Evolutionary conservation across 331 rosid genomes (phyloP).

Genomic region (Arachis monticola): DNA sequence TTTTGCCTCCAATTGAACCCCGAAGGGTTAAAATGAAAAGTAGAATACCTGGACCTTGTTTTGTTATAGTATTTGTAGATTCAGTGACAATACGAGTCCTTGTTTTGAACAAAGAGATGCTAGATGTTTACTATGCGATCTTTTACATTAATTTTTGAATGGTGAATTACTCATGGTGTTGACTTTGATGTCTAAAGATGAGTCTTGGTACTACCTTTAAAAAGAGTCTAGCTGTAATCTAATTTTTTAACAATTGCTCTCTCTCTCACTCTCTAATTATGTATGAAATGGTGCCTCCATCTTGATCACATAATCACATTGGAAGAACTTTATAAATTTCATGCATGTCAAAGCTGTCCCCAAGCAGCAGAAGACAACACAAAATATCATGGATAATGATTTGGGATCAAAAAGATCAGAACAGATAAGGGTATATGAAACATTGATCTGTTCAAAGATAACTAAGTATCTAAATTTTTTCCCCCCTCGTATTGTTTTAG

Average conservation of each 20-base stretch:
- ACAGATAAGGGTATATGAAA: no score
- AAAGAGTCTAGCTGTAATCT: not conserved
- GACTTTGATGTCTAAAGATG: constrained; percentile 13
- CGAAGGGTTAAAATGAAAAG: constrained; percentile 12
- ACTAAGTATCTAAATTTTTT: no score
- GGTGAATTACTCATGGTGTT: constrained; percentile 7
- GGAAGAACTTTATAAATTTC: not conserved
- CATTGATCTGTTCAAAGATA: no score
- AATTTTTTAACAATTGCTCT: no score
- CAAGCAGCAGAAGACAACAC: not conserved
- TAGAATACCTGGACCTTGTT: constrained; percentile 31
- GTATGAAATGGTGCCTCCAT: not conserved
- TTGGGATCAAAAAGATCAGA: no score
- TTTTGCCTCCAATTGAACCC: not conserved
- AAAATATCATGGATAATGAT: not conserved
- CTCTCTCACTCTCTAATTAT: not conserved
- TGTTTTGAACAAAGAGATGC: constrained; percentile 26
- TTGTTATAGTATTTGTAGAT: constrained; percentile 21
- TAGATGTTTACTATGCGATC: constrained; percentile 17
- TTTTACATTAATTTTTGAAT: constrained; percentile 9
- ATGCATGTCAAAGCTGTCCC: not conserved
- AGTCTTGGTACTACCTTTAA: not conserved
- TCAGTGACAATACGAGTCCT: not conserved
- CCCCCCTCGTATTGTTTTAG: no score
- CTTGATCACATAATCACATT: not conserved